A percentile compares a stretch with the other conserved stretches of the same genome.
Conservation (phyloP, 164 flowering plant species). For the Magnolia officinalis region DNA sequence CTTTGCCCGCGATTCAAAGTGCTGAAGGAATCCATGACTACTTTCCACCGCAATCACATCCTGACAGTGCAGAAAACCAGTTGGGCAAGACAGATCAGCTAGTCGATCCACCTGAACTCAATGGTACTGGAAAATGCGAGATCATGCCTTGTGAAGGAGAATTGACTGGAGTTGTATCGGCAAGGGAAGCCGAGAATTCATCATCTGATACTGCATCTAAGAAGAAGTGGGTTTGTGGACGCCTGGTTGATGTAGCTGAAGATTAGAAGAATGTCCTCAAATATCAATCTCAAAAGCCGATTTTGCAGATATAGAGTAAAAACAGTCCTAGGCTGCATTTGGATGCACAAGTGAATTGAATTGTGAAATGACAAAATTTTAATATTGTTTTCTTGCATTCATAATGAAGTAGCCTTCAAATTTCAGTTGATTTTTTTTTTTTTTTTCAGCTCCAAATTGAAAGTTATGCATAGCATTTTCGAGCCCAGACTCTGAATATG, state of each 20-base stretch:
- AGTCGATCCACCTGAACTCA: neutral
- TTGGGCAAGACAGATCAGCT: neutral
- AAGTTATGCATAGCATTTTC: no score
- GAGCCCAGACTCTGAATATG: no score
- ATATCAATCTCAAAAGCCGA: neutral
- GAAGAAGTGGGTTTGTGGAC: constrained; percentile 35
- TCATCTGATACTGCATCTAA: constrained; percentile 6
- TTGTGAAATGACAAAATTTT: no score
- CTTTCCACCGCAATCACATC: neutral
- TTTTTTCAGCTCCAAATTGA: no score
- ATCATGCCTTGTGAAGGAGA: neutral
- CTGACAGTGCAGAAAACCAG: neutral
- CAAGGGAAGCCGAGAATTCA: constrained; percentile 2
- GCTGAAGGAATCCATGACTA: neutral
- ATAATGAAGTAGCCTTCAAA: neutral
- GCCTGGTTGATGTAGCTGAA: constrained; percentile 27
- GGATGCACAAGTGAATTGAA: no score
- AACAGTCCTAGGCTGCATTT: no score
- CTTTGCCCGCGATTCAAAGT: neutral
- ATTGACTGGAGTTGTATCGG: neutral
- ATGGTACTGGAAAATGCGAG: constrained; percentile 2
- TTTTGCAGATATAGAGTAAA: no score
- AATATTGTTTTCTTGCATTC: neutral
- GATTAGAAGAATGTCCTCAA: neutral
- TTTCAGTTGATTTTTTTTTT: no score